Evolutionary conservation across 768 basidiomycete genomes (phyloP).

Genomic region (Amanita pseudoporphyria): DNA sequence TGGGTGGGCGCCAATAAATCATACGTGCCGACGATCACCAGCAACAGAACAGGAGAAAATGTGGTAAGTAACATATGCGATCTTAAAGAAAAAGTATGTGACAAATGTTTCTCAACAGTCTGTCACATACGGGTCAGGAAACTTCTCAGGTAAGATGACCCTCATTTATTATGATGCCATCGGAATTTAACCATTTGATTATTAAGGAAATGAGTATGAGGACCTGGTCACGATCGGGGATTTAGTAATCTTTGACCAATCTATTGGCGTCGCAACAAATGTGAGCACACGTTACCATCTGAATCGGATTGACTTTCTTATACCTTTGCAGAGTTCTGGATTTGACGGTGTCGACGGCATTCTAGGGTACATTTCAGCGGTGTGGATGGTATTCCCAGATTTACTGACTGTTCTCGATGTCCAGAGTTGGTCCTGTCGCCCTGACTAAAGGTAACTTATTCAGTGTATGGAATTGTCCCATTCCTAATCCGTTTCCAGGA

Average conservation of each 20-base stretch:
- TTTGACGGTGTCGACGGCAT: constrained; percentile 53
- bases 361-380: constrained; percentile 36
- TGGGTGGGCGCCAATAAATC: constrained; percentile 48
- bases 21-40: constrained; percentile 42
- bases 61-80: constrained; percentile 31
- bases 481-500: constrained; percentile 12
- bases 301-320: neutral
- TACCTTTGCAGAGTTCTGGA: constrained; percentile 24
- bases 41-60: constrained; percentile 29
- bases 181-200: neutral
- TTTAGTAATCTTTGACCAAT: constrained; percentile 39
- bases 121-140: constrained; percentile 55
- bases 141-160: constrained; percentile 36
- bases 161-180: neutral
- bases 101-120: constrained; percentile 21
- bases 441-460: constrained; percentile 34
- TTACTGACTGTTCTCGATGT: constrained; percentile 1
- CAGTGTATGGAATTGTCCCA: neutral
- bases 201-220: constrained; percentile 32
- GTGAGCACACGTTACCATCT: constrained; percentile 9
- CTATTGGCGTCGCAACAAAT: constrained; percentile 50
- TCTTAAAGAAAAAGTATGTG: neutral
- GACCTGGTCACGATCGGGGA: constrained; percentile 49
- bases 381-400: neutral
- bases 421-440: constrained; percentile 51